phyloP scores from a whole-genome alignment of 768 basidiomycete genomes.

The Pleurotus pulmonarius region DNA sequence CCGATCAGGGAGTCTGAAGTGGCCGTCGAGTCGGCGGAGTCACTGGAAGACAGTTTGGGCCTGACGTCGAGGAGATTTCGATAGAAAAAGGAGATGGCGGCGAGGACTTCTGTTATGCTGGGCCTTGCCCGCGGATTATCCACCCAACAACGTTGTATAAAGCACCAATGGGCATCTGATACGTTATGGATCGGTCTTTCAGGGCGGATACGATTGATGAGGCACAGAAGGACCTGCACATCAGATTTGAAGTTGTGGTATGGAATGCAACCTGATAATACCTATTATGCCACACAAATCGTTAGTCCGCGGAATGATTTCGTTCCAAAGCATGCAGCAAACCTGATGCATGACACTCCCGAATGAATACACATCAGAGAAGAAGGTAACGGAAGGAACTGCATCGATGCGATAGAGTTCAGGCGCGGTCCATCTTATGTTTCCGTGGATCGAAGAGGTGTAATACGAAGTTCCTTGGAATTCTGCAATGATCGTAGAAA shows the following conservation, averaged over 20 bases:
- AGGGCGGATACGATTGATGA: slow-evolving; percentile 7
- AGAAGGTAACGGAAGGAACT: slow-evolving; percentile 4
- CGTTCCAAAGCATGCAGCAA: background rate
- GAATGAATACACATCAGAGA: slow-evolving; percentile 10
- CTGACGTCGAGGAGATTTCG: background rate
- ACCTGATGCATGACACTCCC: slow-evolving; percentile 11
- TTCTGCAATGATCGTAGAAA: slow-evolving; percentile 10
- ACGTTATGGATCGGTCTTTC: slow-evolving; percentile 1
- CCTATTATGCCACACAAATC: background rate
- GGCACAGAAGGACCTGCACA: slow-evolving; percentile 5
- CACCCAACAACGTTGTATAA: slow-evolving; percentile 9
- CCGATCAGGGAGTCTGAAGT: background rate
- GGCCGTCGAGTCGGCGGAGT: background rate
- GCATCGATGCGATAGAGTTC: slow-evolving; percentile 2
- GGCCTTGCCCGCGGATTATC: slow-evolving; percentile 6
- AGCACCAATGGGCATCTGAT: slow-evolving; percentile 8
- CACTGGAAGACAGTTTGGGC: background rate
- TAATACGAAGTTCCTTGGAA: slow-evolving; percentile 7
- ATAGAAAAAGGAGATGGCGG: slow-evolving; percentile 2
- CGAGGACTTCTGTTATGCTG: slow-evolving; percentile 4
- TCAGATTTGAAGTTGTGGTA: slow-evolving; percentile 6
- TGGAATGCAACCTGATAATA: slow-evolving; percentile 8
- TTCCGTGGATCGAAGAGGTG: slow-evolving; percentile 7
- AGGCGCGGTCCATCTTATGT: slow-evolving; percentile 9
- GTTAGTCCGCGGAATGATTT: background rate